A percentile compares a stretch with the other conserved stretches of the same genome.
Evolutionary conservation across 345 rosid species (phyloP).

Genomic region (Salix koriyanagi): DNA sequence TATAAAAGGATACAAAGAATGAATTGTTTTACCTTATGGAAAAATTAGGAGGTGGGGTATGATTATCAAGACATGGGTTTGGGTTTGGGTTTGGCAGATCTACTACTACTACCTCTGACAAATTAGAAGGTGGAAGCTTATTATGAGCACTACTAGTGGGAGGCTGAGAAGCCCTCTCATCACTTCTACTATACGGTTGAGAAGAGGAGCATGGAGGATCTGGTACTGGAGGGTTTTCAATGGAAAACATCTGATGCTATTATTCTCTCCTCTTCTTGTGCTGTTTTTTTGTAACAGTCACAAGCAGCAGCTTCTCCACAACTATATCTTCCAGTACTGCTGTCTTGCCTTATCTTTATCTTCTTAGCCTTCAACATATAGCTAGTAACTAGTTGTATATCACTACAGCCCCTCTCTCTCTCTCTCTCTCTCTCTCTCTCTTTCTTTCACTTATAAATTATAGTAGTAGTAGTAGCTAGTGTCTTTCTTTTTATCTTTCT

Average conservation of each 20-base stretch:
- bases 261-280: conserved; percentile 60
- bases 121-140: conserved; percentile 3
- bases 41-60: conserved; percentile 48
- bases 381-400: neutral
- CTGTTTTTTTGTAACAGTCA: conserved; percentile 59
- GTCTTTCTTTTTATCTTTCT: neutral
- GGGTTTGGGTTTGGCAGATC: conserved; percentile 40
- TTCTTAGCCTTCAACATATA: conserved; percentile 67
- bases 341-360: conserved; percentile 35
- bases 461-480: neutral
- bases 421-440: conserved; percentile 1
- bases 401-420: conserved; percentile 9
- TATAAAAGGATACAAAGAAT: neutral
- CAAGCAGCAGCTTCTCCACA: conserved; percentile 37
- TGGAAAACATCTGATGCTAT: conserved; percentile 83
- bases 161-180: conserved; percentile 41
- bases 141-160: neutral
- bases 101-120: conserved; percentile 25
- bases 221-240: conserved; percentile 57
- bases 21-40: conserved; percentile 63
- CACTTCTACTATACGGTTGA: conserved; percentile 27
- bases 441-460: neutral
- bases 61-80: conserved; percentile 21
- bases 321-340: conserved; percentile 22
- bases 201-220: conserved; percentile 59